Evolutionary conservation across 2,329 filamentous ascomycete genomes (phyloP), one percentile per base, ranked within the genome.

Genomic region (Pseudopithomyces chartarum): DNA sequence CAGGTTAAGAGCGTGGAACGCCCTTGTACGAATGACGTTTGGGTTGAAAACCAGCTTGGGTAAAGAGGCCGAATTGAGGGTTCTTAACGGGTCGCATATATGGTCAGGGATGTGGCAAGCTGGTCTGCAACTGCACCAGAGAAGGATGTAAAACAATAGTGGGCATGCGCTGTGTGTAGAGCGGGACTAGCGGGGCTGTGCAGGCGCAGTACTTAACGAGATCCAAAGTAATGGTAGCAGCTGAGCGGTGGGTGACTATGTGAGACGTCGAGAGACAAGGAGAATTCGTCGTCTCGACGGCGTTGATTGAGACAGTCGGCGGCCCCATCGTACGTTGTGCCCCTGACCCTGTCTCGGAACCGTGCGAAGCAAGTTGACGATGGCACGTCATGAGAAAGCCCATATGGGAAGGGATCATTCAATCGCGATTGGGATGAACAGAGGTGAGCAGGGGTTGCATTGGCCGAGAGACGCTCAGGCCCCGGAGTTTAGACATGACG

Each of bases 351-450:
- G 34, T 10, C 19, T 39, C 47, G 53, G 55, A 40, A 34, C 55
- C 55, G 56, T 44, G 47, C 51, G 49, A 43, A 46, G 52, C 56
- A 42, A n/a, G 42, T 40, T 26, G 47, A 39, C 36, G 42, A 43
- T 12, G 43, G 56, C 53, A 71, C 70, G 70, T 73, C 71, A 74
- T 70, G 65, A 65, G 67, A 54, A 45, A 42, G 53, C 68, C 66
- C 17, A 52, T 60, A 59, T 33, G 32, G 67, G 70, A 47, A 72
- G 60, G 63, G 69, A 74, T 71, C 61, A 65, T 64, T 64, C 54
- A 55, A 63, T 62, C 53, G 59, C 61, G 60, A 68, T 64, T 65
- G 56, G 52, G 54, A 46, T 53, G 52, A 57, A 52, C 55, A 56
- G 22, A 33, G 20, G 23, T 4, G n/a, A 56, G 51, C 59, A 57